Percentiles rank a stretch among this genome's conserved stretches.
These are phyloP conservation scores for Aphanomyces cochlioides DNA, from an alignment of 352 stramenopile species.

Conservation along the genomic window DNA sequence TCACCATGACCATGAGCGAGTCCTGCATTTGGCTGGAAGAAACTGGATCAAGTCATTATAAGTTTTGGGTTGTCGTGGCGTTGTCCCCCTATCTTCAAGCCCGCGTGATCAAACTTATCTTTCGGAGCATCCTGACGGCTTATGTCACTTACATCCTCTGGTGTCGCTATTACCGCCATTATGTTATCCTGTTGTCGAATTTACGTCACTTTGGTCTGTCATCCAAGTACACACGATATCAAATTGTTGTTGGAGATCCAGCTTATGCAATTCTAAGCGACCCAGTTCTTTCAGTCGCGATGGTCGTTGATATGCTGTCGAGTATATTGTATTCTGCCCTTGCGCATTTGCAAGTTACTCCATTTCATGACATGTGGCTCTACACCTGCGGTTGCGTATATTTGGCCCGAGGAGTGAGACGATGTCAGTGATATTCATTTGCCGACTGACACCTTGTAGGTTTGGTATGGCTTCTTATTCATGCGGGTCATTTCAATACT, in stretches of 20 bases:
- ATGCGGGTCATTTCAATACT: neutral
- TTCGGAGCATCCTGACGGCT: neutral
- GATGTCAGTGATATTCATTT: neutral
- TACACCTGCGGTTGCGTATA: neutral
- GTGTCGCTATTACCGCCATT: neutral
- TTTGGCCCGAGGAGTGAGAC: slow-evolving; percentile 4
- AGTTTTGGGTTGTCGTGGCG: neutral
- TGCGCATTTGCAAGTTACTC: slow-evolving; percentile 3
- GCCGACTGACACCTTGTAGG: neutral
- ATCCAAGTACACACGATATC: neutral
- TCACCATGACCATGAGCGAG: neutral
- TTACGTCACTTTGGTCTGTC: neutral
- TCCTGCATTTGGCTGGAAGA: neutral
- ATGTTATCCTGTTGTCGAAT: slow-evolving; percentile 4
- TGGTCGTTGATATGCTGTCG: slow-evolving; percentile 22
- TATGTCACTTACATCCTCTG: neutral
- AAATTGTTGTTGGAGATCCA: slow-evolving; percentile 23
- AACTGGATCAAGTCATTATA: neutral
- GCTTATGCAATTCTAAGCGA: slow-evolving; percentile 4
- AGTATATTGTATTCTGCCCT: slow-evolving; percentile 14
- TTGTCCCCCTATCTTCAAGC: neutral
- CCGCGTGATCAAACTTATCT: neutral
- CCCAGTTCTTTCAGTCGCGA: slow-evolving; percentile 2
- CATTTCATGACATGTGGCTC: neutral
- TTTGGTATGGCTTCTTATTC: slow-evolving; percentile 23